Conservation (phyloP, 169 alveolate species). For the Eimeria necatrix region DNA sequence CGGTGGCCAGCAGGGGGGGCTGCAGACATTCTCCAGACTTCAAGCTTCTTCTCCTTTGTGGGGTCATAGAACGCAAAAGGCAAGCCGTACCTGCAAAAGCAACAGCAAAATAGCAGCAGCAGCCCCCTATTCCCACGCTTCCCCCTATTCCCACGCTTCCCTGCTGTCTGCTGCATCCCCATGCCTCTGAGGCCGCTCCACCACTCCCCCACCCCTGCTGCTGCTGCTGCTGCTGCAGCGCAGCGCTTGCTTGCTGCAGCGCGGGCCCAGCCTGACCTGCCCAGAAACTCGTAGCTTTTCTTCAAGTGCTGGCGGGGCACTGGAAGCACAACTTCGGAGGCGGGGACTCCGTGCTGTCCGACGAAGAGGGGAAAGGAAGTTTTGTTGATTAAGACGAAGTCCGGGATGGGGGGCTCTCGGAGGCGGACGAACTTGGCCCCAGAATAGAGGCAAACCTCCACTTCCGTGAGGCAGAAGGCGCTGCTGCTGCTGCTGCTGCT, state of each 20-base stretch:
- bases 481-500: conserved; percentile 15
- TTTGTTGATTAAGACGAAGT: conserved; percentile 49
- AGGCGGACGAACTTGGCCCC: conserved; percentile 59
- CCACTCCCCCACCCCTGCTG: background rate
- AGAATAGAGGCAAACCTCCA: conserved; percentile 40
- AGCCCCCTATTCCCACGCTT: background rate
- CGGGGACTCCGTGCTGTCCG: conserved; percentile 60
- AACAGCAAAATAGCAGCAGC: background rate
- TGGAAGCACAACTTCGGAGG: conserved; percentile 25
- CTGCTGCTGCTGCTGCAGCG: background rate
- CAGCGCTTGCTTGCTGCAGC: background rate
- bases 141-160: background rate
- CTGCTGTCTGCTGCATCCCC: background rate
- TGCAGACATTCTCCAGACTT: conserved; percentile 33
- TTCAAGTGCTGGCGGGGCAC: conserved; percentile 37
- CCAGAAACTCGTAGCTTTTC: conserved; percentile 17
- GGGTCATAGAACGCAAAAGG: conserved; percentile 66
- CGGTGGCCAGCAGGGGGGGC: background rate
- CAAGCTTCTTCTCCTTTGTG: conserved; percentile 69
- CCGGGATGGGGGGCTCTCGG: conserved; percentile 68
- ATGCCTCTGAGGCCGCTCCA: background rate
- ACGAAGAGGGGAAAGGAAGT: conserved; percentile 43
- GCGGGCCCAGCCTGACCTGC: background rate
- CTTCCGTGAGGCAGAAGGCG: conserved; percentile 25
- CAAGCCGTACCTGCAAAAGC: conserved; percentile 13